Conservation (phyloP, 2,329 filamentous ascomycete genomes). For the Nemania serpens region DNA sequence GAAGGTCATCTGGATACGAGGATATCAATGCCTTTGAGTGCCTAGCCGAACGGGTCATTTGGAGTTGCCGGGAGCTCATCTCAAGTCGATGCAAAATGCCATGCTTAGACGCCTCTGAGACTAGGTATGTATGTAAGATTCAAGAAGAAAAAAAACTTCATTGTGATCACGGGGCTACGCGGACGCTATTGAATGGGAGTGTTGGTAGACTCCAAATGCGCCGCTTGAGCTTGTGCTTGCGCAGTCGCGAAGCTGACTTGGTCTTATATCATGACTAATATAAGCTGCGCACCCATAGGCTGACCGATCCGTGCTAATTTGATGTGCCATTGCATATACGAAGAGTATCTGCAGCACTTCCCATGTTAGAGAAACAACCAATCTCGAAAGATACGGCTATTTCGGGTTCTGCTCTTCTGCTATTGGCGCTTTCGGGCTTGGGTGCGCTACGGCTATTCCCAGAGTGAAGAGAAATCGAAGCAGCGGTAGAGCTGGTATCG, state of each 20-base stretch:
- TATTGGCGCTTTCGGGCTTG: constrained; percentile 22
- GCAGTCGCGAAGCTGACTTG: not conserved
- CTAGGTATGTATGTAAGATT: not conserved
- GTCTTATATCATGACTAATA: constrained; percentile 5
- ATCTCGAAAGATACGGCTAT: not conserved
- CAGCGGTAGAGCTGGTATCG: not conserved
- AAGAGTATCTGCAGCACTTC: constrained; percentile 23
- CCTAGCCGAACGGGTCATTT: not conserved
- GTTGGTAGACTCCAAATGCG: not conserved
- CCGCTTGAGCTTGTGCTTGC: not conserved
- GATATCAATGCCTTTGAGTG: constrained; percentile 6
- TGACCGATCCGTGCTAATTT: constrained; percentile 15
- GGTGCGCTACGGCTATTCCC: not conserved
- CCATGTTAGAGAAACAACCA: not conserved
- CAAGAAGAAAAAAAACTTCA: not conserved
- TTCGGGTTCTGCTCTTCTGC: constrained; percentile 9
- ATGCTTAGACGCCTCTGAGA: not conserved
- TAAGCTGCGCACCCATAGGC: not conserved
- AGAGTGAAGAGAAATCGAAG: constrained; percentile 1
- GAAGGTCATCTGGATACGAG: constrained; percentile 15
- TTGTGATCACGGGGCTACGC: not conserved
- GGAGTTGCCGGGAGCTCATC: not conserved
- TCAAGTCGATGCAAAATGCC: not conserved
- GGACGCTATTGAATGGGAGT: not conserved
- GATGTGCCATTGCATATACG: constrained; percentile 40